These are phyloP conservation scores for Polyporus tsugae DNA, from an alignment of 1,284 basidiomycete species.

Conservation along the genomic window DNA sequence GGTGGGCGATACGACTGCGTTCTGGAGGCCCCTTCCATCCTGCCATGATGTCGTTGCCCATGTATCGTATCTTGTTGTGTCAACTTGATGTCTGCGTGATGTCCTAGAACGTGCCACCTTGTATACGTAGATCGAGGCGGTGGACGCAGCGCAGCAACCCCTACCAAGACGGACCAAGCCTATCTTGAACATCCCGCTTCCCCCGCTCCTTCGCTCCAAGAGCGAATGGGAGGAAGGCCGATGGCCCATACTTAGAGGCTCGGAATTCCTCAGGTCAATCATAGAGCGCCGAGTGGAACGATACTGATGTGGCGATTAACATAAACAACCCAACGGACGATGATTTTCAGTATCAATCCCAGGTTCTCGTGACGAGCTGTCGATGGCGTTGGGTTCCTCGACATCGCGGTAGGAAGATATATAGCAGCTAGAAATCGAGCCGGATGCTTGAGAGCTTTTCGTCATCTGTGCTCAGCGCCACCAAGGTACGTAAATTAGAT, in stretches of 20 bases:
- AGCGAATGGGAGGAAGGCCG: background rate
- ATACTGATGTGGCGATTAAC: background rate
- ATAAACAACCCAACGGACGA: background rate
- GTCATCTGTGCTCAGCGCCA: background rate
- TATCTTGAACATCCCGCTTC: background rate
- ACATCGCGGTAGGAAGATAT: background rate
- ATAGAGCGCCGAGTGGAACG: background rate
- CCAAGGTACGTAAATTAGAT: background rate
- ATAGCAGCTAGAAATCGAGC: background rate
- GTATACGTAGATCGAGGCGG: constrained; percentile 11
- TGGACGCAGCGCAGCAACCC: constrained; percentile 1
- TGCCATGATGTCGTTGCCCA: background rate
- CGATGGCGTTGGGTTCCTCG: background rate
- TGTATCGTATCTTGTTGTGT: background rate
- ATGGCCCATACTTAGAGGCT: background rate
- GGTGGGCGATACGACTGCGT: background rate
- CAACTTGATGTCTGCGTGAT: background rate
- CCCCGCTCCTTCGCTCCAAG: constrained; percentile 4
- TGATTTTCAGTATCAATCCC: background rate
- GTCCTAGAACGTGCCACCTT: background rate
- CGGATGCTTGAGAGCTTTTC: background rate
- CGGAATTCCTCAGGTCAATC: background rate
- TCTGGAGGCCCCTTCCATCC: background rate
- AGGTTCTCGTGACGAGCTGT: background rate
- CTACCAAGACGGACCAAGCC: constrained; percentile 16